Conservation (phyloP, 1,139 yeast genomes). For the Geotrichum citri-aurantii region DNA sequence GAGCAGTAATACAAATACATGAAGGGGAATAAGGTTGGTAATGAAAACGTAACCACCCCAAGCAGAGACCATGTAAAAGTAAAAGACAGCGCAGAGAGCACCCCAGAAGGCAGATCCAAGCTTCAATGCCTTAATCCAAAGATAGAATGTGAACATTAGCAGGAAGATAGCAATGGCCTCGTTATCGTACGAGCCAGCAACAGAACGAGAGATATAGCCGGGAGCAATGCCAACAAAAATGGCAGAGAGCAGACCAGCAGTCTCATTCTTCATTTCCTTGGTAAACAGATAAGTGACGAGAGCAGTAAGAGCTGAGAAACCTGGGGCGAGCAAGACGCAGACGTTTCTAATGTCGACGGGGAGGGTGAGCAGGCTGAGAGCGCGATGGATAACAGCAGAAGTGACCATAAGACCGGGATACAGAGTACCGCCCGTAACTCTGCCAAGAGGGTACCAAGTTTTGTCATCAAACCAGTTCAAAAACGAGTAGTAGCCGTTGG, state of each 20-base stretch:
- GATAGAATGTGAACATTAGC: conserved; percentile 89
- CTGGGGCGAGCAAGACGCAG: conserved; percentile 95
- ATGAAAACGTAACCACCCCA: conserved; percentile 99
- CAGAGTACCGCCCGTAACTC: conserved; percentile 98
- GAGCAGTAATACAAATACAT: conserved; percentile 78
- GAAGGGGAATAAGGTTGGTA: conserved; percentile 94
- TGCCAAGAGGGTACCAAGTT: conserved; percentile 98
- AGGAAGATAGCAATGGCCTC: conserved; percentile 98
- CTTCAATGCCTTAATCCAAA: conserved; percentile 93
- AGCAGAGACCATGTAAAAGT: conserved; percentile 99
- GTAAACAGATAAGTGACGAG: conserved; percentile 87
- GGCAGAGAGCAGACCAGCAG: conserved; percentile 90
- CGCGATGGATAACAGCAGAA: conserved; percentile 80
- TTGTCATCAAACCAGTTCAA: conserved; percentile 98
- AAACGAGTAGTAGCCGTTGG: conserved; percentile 80
- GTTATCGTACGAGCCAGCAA: conserved; percentile 97
- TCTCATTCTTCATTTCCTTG: conserved; percentile 79
- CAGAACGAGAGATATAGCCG: conserved; percentile 96
- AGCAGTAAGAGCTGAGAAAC: conserved; percentile 90
- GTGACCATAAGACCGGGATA: conserved; percentile 99
- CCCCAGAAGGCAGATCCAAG: conserved; percentile 86
- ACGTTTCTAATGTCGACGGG: conserved; percentile 94
- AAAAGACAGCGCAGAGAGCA: conserved; percentile 75
- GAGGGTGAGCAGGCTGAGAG: conserved; percentile 56
- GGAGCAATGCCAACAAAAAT: conserved; percentile 97